A percentile compares a stretch with the other conserved stretches of the same genome.
These are phyloP conservation scores for Botryosphaeria dothidea DNA, from an alignment of 2,329 filamentous ascomycete genomes.

Conservation along the genomic window DNA sequence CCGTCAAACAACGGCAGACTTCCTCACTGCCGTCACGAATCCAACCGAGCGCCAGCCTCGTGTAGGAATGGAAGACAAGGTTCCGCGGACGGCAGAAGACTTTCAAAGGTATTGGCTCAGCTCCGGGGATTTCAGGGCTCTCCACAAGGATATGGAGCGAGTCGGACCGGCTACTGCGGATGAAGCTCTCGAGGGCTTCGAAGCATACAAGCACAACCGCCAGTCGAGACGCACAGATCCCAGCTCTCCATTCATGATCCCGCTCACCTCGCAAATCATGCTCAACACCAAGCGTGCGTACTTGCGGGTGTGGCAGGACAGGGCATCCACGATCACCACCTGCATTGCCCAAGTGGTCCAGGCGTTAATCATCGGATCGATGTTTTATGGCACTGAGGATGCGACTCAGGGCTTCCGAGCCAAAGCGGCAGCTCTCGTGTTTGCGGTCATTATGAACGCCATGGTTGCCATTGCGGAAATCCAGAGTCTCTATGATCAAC, in stretches of 20 bases:
- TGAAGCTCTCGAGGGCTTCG: neutral
- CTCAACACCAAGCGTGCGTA: slow-evolving; percentile 34
- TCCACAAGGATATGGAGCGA: neutral
- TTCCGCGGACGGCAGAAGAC: slow-evolving; percentile 51
- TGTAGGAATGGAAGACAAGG: slow-evolving; percentile 45
- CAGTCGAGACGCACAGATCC: slow-evolving; percentile 57
- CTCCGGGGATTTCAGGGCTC: slow-evolving; percentile 43
- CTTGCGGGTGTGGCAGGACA: slow-evolving; percentile 35
- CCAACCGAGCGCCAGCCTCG: slow-evolving; percentile 39
- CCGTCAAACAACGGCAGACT: slow-evolving; percentile 72
- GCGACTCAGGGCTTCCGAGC: slow-evolving; percentile 56
- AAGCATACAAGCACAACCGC: slow-evolving; percentile 45
- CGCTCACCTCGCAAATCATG: slow-evolving; percentile 47
- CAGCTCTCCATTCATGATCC: slow-evolving; percentile 60
- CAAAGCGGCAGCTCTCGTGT: slow-evolving; percentile 60
- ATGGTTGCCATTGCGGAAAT: slow-evolving; percentile 64
- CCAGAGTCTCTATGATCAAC: slow-evolving; percentile 78
- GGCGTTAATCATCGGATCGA: slow-evolving; percentile 62
- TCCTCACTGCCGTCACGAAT: slow-evolving; percentile 70
- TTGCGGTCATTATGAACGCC: slow-evolving; percentile 62
- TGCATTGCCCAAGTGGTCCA: slow-evolving; percentile 54
- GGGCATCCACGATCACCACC: slow-evolving; percentile 33
- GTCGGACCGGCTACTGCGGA: neutral
- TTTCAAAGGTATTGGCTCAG: slow-evolving; percentile 54
- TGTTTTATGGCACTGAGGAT: slow-evolving; percentile 57